Evolutionary conservation across 495 filamentous ascomycete genomes (phyloP).

Genomic region (Staphylotrichum tortipilum): DNA sequence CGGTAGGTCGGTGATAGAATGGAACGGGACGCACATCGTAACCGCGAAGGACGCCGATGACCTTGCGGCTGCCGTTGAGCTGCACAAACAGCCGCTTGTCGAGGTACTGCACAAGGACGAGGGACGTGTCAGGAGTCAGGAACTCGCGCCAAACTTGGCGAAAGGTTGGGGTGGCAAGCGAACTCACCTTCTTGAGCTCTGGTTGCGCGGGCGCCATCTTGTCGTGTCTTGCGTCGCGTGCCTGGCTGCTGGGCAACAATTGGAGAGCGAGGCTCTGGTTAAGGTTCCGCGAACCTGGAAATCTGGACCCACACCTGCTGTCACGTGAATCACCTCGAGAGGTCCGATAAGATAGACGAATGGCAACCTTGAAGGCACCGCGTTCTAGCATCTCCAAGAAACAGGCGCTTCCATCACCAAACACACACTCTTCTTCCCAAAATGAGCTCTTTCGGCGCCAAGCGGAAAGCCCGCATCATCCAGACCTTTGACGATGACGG

Average conservation of each 20-base stretch:
- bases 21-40: conserved; percentile 66
- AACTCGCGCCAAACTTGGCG: too few species aligned
- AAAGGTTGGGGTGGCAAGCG: too few species aligned
- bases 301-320: too few species aligned
- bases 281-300: not conserved
- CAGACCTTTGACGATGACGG: conserved; percentile 55
- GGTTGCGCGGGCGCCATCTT: conserved; percentile 98
- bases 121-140: too few species aligned
- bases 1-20: too few species aligned
- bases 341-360: conserved; percentile 8
- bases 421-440: not conserved
- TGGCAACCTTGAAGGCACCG: not conserved
- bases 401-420: too few species aligned
- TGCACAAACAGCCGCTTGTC: conserved; percentile 98
- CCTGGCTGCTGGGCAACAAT: conserved; percentile 1
- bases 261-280: conserved; percentile 2
- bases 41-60: conserved; percentile 85
- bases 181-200: conserved; percentile 87
- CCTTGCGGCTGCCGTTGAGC: conserved; percentile 93
- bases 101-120: conserved; percentile 94
- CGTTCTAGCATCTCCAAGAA: too few species aligned
- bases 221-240: conserved; percentile 12
- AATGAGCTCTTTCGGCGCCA: conserved; percentile 58
- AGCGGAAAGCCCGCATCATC: conserved; percentile 68
- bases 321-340: too few species aligned